Conservation (phyloP, 768 basidiomycete genomes). For the Lactarius vividus region DNA sequence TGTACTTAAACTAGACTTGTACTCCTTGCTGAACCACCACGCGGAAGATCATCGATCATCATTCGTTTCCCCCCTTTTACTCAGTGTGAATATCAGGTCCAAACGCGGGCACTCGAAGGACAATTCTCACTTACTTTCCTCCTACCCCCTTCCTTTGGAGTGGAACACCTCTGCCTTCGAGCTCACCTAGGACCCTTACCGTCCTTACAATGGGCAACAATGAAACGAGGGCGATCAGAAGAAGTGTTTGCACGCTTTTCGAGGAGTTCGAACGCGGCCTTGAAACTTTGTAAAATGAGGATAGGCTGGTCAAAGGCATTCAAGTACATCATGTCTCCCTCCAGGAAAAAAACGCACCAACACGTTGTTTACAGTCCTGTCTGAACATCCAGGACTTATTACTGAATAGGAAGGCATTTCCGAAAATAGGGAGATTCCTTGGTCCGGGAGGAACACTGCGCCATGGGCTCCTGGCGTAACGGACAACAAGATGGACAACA, state of each 20-base stretch:
- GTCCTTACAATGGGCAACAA: no score
- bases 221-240: slow-evolving; percentile 32
- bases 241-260: slow-evolving; percentile 35
- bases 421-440: slow-evolving; percentile 10
- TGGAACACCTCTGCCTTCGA: no score
- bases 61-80: no score
- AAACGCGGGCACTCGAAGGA: no score
- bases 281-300: slow-evolving; percentile 35
- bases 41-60: no score
- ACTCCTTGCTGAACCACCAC: no score
- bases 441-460: slow-evolving; percentile 19
- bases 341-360: slow-evolving; percentile 2
- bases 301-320: slow-evolving; percentile 18
- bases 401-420: slow-evolving; percentile 3
- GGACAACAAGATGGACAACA: not conserved
- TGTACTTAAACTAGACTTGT: no score
- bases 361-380: not conserved
- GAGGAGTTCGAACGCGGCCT: slow-evolving; percentile 38
- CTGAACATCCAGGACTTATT: slow-evolving; percentile 11
- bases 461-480: slow-evolving; percentile 11
- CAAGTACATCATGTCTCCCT: slow-evolving; percentile 13
- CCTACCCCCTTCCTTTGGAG: no score
- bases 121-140: no score
- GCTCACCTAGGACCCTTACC: no score
- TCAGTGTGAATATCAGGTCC: no score